Conservation (phyloP, 73 alveolate species). For the Tetrahymena malaccensis region DNA sequence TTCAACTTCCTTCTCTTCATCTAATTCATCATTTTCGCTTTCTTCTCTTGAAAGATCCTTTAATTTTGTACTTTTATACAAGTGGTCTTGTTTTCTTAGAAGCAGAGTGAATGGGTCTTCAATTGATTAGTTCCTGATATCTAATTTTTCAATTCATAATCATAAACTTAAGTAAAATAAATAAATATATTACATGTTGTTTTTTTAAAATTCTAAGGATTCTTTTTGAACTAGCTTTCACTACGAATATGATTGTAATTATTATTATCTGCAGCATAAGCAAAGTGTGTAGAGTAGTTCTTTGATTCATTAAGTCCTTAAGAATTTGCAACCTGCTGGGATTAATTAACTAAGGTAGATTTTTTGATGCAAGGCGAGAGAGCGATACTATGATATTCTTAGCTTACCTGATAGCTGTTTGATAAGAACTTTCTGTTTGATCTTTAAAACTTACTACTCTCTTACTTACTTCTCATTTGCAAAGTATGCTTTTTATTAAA, state of each 20-base stretch:
- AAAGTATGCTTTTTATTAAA: neutral
- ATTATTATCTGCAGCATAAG: neutral
- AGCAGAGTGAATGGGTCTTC: neutral
- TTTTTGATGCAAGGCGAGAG: neutral
- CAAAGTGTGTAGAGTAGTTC: neutral
- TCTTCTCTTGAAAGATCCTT: neutral
- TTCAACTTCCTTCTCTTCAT: neutral
- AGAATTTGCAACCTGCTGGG: neutral
- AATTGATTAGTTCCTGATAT: neutral
- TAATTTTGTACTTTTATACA: neutral
- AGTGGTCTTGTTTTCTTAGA: neutral
- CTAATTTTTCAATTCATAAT: neutral
- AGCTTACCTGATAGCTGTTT: neutral
- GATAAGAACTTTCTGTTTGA: neutral
- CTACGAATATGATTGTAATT: neutral
- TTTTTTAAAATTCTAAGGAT: neutral
- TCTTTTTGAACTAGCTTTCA: neutral
- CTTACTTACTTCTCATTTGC: neutral
- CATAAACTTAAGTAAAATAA: neutral
- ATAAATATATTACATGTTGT: neutral
- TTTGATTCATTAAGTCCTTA: neutral
- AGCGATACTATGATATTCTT: neutral
- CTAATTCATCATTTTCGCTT: neutral
- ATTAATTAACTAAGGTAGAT: neutral
- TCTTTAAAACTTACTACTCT: neutral